Percentiles rank a stretch among this genome's conserved stretches.
These are phyloP conservation scores for Ploettnerulaceae sp. DNA, from an alignment of 2,329 filamentous ascomycete species.

Conservation along the genomic window DNA sequence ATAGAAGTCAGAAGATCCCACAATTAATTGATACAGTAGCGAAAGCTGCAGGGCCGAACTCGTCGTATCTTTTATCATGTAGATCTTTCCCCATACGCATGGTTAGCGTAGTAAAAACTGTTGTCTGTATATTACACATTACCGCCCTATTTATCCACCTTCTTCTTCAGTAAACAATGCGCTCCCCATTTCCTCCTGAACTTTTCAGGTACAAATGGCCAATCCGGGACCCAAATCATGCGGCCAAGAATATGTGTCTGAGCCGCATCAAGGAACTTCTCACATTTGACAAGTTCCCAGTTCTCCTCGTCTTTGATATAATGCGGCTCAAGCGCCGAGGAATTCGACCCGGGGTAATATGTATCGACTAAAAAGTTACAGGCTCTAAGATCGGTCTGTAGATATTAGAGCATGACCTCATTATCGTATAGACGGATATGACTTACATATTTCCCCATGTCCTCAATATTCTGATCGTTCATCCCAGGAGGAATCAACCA, in stretches of 20 bases:
- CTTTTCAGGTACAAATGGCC: constrained; percentile 61
- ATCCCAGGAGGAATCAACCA: constrained; percentile 78
- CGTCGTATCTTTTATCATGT: too few relatives aligned
- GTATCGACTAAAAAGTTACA: constrained; percentile 89
- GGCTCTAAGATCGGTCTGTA: constrained; percentile 58
- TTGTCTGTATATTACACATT: constrained; percentile 8
- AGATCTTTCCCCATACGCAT: too few relatives aligned
- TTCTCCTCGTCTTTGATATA: constrained; percentile 67
- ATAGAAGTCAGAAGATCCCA: too few relatives aligned
- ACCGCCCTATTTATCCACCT: constrained; percentile 21
- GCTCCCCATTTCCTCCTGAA: constrained; percentile 76
- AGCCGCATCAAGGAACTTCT: constrained; percentile 74
- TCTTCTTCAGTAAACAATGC: constrained; percentile 75
- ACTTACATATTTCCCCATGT: constrained; percentile 76
- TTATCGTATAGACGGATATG: neutral
- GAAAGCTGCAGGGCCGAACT: too few relatives aligned
- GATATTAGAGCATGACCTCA: constrained; percentile 8
- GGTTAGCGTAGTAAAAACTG: too few relatives aligned
- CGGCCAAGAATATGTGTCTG: constrained; percentile 70
- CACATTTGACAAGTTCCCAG: constrained; percentile 75
- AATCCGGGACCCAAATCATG: constrained; percentile 75
- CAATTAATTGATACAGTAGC: too few relatives aligned
- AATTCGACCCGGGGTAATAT: constrained; percentile 56
- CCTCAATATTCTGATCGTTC: constrained; percentile 89
- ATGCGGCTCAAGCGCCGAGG: constrained; percentile 71